These are phyloP conservation scores for Vitis hybrid DNA, from an alignment of 177 flowering plant species.

Conservation along the genomic window DNA sequence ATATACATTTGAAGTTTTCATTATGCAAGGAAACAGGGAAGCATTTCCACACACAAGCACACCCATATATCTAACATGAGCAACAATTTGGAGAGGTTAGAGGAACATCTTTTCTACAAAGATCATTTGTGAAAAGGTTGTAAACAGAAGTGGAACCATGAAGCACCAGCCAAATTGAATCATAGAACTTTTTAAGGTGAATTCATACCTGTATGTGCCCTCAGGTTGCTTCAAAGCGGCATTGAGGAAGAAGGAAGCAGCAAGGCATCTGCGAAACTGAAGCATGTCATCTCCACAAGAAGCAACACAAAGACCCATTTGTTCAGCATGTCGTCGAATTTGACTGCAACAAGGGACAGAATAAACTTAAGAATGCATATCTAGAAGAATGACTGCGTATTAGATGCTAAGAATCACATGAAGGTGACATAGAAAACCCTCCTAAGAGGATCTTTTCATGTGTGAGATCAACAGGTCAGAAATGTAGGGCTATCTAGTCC, in stretches of 20 bases:
- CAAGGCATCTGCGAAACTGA: slow-evolving; percentile 84
- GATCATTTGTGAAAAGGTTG: no score
- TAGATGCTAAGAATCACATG: neutral
- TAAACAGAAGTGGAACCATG: no score
- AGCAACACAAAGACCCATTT: slow-evolving; percentile 70
- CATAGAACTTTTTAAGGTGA: no score
- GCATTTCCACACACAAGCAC: no score
- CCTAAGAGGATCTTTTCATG: neutral
- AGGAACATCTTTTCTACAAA: no score
- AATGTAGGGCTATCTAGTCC: neutral
- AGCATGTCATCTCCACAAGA: slow-evolving; percentile 91
- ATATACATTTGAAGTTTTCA: neutral
- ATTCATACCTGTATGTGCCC: slow-evolving; percentile 74
- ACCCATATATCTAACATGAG: no score
- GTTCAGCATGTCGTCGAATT: slow-evolving; percentile 66
- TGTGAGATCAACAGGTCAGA: neutral
- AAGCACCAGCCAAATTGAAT: no score
- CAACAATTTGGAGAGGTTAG: no score
- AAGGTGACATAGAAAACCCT: neutral
- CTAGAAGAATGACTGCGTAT: neutral
- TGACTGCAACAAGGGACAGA: slow-evolving; percentile 54
- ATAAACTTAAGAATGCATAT: neutral
- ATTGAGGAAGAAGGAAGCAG: slow-evolving; percentile 90
- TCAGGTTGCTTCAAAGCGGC: slow-evolving; percentile 85
- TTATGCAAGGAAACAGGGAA: neutral